Conservation (phyloP, 208 protist genomes). For the Herpetomonas tarakana region DNA sequence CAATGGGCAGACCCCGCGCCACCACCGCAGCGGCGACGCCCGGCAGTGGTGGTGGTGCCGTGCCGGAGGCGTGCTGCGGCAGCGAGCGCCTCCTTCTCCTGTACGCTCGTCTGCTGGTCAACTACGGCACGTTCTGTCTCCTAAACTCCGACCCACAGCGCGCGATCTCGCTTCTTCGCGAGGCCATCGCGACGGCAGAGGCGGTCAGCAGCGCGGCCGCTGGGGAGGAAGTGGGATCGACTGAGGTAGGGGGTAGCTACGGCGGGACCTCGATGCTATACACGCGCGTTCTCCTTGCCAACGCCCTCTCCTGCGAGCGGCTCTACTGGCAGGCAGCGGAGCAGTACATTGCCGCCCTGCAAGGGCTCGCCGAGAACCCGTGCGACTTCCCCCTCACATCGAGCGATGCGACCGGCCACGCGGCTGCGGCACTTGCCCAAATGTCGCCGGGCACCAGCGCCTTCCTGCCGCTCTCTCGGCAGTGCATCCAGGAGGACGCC, state of each 20-base stretch:
- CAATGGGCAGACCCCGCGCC: constrained; percentile 9
- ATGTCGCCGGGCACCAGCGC: constrained; percentile 44
- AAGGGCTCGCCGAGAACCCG: constrained; percentile 39
- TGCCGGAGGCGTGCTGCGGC: neutral
- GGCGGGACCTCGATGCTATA: constrained; percentile 24
- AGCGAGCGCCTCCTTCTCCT: constrained; percentile 28
- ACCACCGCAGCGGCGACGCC: constrained; percentile 29
- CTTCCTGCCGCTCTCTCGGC: constrained; percentile 24
- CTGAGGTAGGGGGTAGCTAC: neutral
- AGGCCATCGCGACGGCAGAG: constrained; percentile 18
- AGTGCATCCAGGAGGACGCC: constrained; percentile 55
- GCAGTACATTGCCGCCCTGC: constrained; percentile 42
- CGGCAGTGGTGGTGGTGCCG: constrained; percentile 52
- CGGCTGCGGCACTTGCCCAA: constrained; percentile 15
- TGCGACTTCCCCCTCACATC: constrained; percentile 1
- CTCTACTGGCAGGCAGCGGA: constrained; percentile 56
- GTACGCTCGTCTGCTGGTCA: constrained; percentile 53
- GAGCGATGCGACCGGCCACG: neutral
- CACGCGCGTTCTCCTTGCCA: constrained; percentile 73
- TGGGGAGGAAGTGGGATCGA: neutral
- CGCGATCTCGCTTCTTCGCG: constrained; percentile 33
- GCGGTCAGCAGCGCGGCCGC: neutral
- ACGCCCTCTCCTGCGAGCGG: constrained; percentile 54
- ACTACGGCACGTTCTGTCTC: constrained; percentile 74
- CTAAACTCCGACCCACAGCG: constrained; percentile 43